Evolutionary conservation across 2,329 filamentous ascomycete genomes (phyloP).

Genomic region (Chrysoporthe puriensis): DNA sequence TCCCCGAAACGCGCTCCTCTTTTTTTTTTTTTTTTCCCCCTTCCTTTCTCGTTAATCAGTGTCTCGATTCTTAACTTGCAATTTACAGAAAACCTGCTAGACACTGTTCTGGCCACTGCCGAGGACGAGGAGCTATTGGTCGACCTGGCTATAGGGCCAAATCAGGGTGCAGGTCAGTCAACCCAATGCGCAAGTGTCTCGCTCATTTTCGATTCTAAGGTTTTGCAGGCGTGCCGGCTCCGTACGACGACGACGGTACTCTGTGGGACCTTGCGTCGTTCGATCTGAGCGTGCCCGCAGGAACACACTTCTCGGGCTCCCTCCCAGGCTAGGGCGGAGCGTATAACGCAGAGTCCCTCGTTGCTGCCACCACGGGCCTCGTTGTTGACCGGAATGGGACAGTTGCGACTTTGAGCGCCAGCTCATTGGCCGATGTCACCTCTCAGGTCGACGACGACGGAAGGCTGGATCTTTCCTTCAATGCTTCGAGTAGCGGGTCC

Average conservation of each 20-base stretch:
- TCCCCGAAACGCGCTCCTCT: neutral
- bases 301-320: slow-evolving; percentile 35
- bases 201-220: neutral
- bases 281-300: slow-evolving; percentile 37
- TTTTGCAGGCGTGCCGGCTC: slow-evolving; percentile 40
- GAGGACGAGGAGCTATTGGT: slow-evolving; percentile 44
- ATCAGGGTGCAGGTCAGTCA: slow-evolving; percentile 47
- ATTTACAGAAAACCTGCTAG: slow-evolving; percentile 36
- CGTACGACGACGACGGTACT: slow-evolving; percentile 38
- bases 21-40: too few relatives aligned
- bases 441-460: slow-evolving; percentile 16
- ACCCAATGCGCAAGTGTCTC: neutral
- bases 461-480: slow-evolving; percentile 9
- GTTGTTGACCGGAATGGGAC: slow-evolving; percentile 21
- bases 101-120: slow-evolving; percentile 37
- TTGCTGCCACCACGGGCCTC: slow-evolving; percentile 22
- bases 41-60: too few relatives aligned
- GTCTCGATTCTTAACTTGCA: neutral
- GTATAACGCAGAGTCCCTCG: slow-evolving; percentile 36
- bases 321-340: slow-evolving; percentile 44
- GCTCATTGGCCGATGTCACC: slow-evolving; percentile 23
- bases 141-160: slow-evolving; percentile 51
- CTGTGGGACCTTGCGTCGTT: slow-evolving; percentile 39
- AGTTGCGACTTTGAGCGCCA: slow-evolving; percentile 22
- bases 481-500: neutral